Evolutionary conservation across 305 asterid species (phyloP).

Genomic region (Fraxinus floribunda): DNA sequence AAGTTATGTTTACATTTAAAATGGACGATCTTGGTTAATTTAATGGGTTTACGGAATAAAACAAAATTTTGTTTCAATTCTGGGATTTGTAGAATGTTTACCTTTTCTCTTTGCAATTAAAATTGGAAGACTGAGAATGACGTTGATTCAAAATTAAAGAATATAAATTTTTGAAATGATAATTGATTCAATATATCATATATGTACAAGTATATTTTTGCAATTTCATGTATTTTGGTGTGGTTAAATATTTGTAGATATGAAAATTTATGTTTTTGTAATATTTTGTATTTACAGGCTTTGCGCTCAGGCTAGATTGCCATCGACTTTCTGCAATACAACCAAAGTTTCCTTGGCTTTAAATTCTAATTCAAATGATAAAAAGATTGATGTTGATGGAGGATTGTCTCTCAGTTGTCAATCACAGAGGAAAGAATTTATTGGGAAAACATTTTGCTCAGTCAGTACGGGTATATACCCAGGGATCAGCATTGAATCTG

Average conservation of each 20-base stretch:
- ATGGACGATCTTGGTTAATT: not conserved
- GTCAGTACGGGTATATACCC: constrained; percentile 47
- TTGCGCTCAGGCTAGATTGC: constrained; percentile 19
- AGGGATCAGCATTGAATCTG: constrained; percentile 29
- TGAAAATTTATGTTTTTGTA: not conserved
- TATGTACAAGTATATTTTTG: not conserved
- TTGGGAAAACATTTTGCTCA: constrained; percentile 48
- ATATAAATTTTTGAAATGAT: not conserved
- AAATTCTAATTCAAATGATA: constrained; percentile 25
- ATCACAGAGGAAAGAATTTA: constrained; percentile 30
- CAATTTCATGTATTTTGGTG: not conserved
- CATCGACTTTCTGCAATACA: constrained; percentile 19
- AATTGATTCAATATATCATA: not conserved
- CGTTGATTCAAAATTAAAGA: not conserved
- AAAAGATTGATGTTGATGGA: constrained; percentile 22
- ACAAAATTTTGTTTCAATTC: not conserved
- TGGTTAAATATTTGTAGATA: not conserved
- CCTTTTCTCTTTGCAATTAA: not conserved
- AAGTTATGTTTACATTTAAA: not conserved
- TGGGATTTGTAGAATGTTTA: not conserved
- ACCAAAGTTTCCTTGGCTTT: not conserved
- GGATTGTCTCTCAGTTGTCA: constrained; percentile 37
- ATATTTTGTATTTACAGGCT: constrained; percentile 23
- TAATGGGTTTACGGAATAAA: not conserved
- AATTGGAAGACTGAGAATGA: not conserved